Conservation (phyloP, 176 grass and related monocot genomes). For the Oryza meyeriana region DNA sequence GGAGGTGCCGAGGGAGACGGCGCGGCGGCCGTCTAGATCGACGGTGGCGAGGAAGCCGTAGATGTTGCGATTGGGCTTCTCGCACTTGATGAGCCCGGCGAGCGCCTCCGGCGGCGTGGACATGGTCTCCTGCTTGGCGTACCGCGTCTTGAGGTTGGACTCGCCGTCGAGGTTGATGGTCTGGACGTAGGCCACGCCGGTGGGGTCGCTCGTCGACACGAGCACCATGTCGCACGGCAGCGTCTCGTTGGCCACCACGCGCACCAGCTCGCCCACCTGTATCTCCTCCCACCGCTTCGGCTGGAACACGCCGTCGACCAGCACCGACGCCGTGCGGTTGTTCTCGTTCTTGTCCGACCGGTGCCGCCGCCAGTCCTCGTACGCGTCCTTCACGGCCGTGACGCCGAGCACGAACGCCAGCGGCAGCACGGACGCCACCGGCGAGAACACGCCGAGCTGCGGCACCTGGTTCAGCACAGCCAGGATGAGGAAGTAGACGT, state of each 20-base stretch:
- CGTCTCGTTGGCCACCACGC: constrained; percentile 57
- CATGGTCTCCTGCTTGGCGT: constrained; percentile 82
- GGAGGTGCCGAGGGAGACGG: constrained; percentile 65
- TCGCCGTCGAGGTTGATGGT: constrained; percentile 98
- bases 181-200: constrained; percentile 86
- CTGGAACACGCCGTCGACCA: constrained; percentile 48
- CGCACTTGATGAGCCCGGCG: constrained; percentile 66
- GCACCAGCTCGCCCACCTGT: constrained; percentile 66
- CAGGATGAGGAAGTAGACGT: constrained; percentile 84
- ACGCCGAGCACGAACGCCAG: constrained; percentile 83
- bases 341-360: constrained; percentile 83
- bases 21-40: constrained; percentile 51
- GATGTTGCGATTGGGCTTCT: constrained; percentile 87
- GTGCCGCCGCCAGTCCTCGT: constrained; percentile 96
- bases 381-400: constrained; percentile 83
- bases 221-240: constrained; percentile 95
- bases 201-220: constrained; percentile 81
- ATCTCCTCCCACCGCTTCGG: constrained; percentile 74
- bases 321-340: constrained; percentile 38
- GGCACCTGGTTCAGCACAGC: constrained; percentile 68
- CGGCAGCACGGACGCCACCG: constrained; percentile 52
- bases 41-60: constrained; percentile 85
- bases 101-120: constrained; percentile 31
- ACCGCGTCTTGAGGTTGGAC: constrained; percentile 94
- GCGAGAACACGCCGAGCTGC: constrained; percentile 69